Base-by-base conservation (phyloP, 1,284 basidiomycete genomes). In the Cystobasidium sp. region DNA sequence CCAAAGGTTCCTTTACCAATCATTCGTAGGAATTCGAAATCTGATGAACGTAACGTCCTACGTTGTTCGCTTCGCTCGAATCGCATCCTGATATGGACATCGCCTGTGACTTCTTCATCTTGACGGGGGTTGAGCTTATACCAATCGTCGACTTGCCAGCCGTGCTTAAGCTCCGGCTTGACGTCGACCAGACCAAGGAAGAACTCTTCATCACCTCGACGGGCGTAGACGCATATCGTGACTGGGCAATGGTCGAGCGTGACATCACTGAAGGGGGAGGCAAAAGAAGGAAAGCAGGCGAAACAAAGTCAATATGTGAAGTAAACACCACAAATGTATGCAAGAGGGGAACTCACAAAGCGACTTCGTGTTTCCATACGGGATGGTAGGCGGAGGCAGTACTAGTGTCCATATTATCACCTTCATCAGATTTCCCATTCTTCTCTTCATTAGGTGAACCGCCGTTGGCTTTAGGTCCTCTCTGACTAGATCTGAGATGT, bases 1-100 rank as follows among this genome's bases (percentile, higher is more conserved):
- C 97, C 97, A 82, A 99, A 99, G 0, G 97, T 99, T 6, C 97
- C 97, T 67, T 94, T 90, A 61, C 97, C 97, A 83, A 99, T 99
- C 78, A 99, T 90, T 83, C 97, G 97, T 81, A 99, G 88, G 84
- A 98, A 97, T 81, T 99, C 97, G 81, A 99, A 99, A 83, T 99
- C 96, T 81, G 80, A 78, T 12, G 82, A 81, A 12, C 78, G 80
- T 5, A 84, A 77, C 10, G 70, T 73, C 16, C 70, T 51, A 7
- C 70, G 62, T 47, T 39, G 47, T 86, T 94, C 90, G 84, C 87
- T 88, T 75, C 92, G 90, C 81, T 95, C 94, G 82, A 94, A 99
- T 47, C 92, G 93, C 75, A 96, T 89, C 84, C 98, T 95, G 14
- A 99, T 87, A 80, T 94, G 90, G 83, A 99, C 91, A 83, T 98